Base-by-base conservation (phyloP, 2,329 filamentous ascomycete species). In the Clathrospora elynae region DNA sequence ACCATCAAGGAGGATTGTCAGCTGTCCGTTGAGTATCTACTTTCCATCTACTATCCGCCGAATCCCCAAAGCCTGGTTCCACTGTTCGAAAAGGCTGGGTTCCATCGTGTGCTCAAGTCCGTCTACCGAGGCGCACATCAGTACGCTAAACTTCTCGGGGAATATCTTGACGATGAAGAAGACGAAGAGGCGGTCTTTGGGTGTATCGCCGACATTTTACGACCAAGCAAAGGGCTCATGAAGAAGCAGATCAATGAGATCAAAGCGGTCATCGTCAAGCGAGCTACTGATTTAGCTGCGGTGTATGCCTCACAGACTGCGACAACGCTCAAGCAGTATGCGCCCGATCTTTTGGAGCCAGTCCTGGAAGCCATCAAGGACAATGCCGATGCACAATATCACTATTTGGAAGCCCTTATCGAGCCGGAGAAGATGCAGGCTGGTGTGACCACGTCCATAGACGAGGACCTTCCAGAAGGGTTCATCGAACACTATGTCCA, bases 1-100 rank as follows among this genome's bases (percentile, higher is more conserved):
- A 87, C 92, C 47, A 79, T 97, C 59, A 85, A 86, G 3, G 92
- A 96, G 39, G 93, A 99, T 70, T 95, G 92, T 30, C 91, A 99
- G 70, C 80, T 99, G n/a, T 99, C 93, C 64, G 87, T 88, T 1
- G 93, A 99, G 71, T 99, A 99, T 67, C 75, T 99, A 1, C 77
- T 99, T 13, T 97, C 95, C 0, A 83, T 93, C 4, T 96, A 97
- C 64, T 90, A 93, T 41, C 93, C 95, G 11, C 84, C 92, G 3
- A 87, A 96, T 62, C 78, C 93, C 47, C 78, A 84, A 20, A 78
- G 78, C 7, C 75, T 97, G 57, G 86, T 97, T 46, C 84, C 88
- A 0, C 73, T 88, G 0, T 88, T 97, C 58, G 82, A 84, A 55
- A 77, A 84, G 50, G 92, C 93, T 2, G 82, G 84, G 0, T 99